phyloP scores from a whole-genome alignment of 140 eudicot genomes.

The Erigeron philadelphicus region DNA sequence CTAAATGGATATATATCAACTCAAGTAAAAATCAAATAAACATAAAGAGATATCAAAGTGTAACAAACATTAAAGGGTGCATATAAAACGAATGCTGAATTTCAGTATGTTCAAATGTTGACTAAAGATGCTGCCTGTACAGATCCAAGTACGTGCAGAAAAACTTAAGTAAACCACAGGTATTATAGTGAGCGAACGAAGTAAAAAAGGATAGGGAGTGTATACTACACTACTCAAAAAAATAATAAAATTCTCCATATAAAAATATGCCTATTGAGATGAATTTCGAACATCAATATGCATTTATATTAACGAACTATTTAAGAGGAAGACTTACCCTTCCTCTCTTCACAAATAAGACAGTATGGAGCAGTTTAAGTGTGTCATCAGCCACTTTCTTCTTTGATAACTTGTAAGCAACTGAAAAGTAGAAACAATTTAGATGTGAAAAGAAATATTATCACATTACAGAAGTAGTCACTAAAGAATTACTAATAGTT shows the following conservation, averaged over 20 bases:
- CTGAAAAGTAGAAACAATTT: constrained; percentile 39
- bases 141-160: constrained; percentile 11
- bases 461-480: neutral
- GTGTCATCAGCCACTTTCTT: constrained; percentile 68
- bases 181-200: too few species aligned
- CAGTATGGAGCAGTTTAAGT: constrained; percentile 63
- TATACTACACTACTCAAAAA: neutral
- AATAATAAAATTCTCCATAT: neutral
- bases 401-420: constrained; percentile 75
- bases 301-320: neutral
- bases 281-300: constrained; percentile 7
- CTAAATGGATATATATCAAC: too few species aligned
- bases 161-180: neutral
- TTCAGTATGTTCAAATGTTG: too few species aligned
- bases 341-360: constrained; percentile 84
- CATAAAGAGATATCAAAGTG: too few species aligned
- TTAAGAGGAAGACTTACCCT: constrained; percentile 50
- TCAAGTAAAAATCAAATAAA: too few species aligned
- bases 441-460: constrained; percentile 11
- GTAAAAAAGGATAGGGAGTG: too few species aligned
- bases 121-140: neutral
- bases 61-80: too few species aligned
- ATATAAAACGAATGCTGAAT: too few species aligned
- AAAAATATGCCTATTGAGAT: constrained; percentile 6
- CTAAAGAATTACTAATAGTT: too few species aligned